Conservation (phyloP, 805 yeast species). For the Dipodascus albidus region DNA sequence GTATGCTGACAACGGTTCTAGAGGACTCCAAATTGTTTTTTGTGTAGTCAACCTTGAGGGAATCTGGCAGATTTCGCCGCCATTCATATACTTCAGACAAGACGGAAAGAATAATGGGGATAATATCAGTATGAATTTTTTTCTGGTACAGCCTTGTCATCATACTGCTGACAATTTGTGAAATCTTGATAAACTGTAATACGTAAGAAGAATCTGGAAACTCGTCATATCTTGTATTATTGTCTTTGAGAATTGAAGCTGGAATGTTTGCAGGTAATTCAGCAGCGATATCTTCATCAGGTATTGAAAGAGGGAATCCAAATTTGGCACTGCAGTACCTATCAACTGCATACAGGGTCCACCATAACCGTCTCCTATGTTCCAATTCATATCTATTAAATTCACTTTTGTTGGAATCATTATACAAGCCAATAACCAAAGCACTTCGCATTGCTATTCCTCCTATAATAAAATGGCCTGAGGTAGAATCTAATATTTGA, state of each 20-base stretch:
- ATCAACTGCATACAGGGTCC: constrained; percentile 17
- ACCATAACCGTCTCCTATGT: constrained; percentile 17
- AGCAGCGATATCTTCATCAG: constrained; percentile 12
- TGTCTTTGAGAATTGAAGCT: not conserved
- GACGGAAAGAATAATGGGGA: constrained; percentile 1
- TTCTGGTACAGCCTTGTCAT: constrained; percentile 14
- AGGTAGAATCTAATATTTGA: constrained; percentile 13
- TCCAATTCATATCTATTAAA: constrained; percentile 11
- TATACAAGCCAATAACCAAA: constrained; percentile 15
- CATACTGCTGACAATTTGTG: constrained; percentile 11
- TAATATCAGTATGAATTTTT: not conserved
- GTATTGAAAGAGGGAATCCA: constrained; percentile 15
- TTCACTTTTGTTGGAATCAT: constrained; percentile 10
- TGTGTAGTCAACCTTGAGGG: constrained; percentile 10
- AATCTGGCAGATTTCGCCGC: constrained; percentile 11
- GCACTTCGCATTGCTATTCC: constrained; percentile 15
- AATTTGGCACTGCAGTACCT: constrained; percentile 15
- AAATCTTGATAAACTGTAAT: constrained; percentile 14
- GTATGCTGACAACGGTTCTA: constrained; percentile 14
- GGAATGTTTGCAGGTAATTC: constrained; percentile 10
- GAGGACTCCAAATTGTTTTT: constrained; percentile 4
- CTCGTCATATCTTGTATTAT: constrained; percentile 5
- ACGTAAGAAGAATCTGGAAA: constrained; percentile 13
- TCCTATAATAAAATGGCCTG: constrained; percentile 10
- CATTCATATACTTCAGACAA: constrained; percentile 14